Base-by-base conservation (phyloP, 352 stramenopile genomes). In the Globisporangium parvum region DNA sequence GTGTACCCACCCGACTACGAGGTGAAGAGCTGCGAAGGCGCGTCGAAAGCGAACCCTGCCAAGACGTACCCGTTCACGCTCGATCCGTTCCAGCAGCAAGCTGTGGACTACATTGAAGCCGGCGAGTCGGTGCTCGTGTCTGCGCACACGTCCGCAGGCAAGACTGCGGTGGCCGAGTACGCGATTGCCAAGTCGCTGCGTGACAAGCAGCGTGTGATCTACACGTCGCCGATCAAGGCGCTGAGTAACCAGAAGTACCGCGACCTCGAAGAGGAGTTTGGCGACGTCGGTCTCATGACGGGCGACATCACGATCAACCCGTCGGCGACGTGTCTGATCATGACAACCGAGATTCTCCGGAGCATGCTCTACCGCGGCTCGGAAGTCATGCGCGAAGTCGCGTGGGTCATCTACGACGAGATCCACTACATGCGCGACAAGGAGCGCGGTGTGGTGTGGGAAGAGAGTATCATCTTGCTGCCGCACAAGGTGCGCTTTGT, bases 371-470 rank as follows among this genome's bases (percentile, higher is more conserved):
- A 99, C 73, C 86, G 96, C 50, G 97, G 97, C 24, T 97, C 91
- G 1, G 97, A 99, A 58, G 75, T 99, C 12, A 98, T 99, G 88
- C 85, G 97, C 42, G 96, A 99, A 71, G 94, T 99, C n/a, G 96
- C 92, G 20, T 97, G 91, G 91, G 96, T 99, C 5, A 98, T 99
- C 69, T 99, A 98, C 69, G 97, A 99, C 72, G 97, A 99, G 78
- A 98, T 99, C 23, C 97, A 99, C 75, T 99, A 99, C 82, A 99
- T 99, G 95, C 74, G 96, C 44, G 97, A 99, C 84, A 98, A 97
- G 65, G 96, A 99, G 71, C 88, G 96, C 42, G 96, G 96, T 54
- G 96, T 99, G 12, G 96, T 98, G 6, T 99, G 96, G 96, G 96
- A 99, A 76, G 97, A 99, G 63, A 96, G 79, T 63, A 99, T 99